These are phyloP conservation scores for Escovopsis weberi DNA, from an alignment of 2,329 filamentous ascomycete species.

Conservation along the genomic window DNA sequence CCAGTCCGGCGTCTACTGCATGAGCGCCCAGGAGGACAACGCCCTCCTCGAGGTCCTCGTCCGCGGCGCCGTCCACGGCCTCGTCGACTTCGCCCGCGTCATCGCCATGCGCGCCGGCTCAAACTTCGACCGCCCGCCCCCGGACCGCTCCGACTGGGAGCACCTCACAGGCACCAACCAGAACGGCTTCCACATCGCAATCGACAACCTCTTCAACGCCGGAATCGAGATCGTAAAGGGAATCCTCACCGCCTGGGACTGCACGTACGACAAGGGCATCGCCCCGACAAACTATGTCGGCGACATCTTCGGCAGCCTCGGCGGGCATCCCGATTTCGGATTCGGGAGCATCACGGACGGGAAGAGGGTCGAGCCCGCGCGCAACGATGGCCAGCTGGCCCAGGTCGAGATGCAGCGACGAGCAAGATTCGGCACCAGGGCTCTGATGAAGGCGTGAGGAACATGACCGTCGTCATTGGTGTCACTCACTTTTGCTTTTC, in stretches of 20 bases:
- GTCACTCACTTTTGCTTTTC: too few species aligned
- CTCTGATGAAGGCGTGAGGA: conserved; percentile 10
- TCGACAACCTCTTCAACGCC: conserved; percentile 51
- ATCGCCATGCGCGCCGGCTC: conserved; percentile 54
- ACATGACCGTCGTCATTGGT: too few species aligned
- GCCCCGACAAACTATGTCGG: conserved; percentile 50
- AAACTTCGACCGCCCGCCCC: conserved; percentile 57
- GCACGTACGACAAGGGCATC: conserved; percentile 42
- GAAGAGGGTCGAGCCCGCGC: conserved; percentile 13
- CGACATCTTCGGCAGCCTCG: conserved; percentile 55
- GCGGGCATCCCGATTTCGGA: conserved; percentile 51
- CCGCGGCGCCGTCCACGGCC: conserved; percentile 38
- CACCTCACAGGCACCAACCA: conserved; percentile 47
- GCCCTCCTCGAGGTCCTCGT: conserved; percentile 52
- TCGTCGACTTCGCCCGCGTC: conserved; percentile 51
- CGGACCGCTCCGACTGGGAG: conserved; percentile 37
- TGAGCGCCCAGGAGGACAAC: conserved; percentile 60
- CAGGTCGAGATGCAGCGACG: conserved; percentile 16
- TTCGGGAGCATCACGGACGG: conserved; percentile 32
- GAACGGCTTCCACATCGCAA: conserved; percentile 47
- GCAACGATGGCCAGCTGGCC: conserved; percentile 9
- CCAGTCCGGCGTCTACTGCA: conserved; percentile 52
- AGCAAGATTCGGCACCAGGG: conserved; percentile 10
- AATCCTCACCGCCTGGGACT: conserved; percentile 46
- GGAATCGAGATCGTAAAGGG: conserved; percentile 51